Evolutionary conservation across 805 yeast genomes (phyloP).

Genomic region (Cyberlindnera veronae): DNA sequence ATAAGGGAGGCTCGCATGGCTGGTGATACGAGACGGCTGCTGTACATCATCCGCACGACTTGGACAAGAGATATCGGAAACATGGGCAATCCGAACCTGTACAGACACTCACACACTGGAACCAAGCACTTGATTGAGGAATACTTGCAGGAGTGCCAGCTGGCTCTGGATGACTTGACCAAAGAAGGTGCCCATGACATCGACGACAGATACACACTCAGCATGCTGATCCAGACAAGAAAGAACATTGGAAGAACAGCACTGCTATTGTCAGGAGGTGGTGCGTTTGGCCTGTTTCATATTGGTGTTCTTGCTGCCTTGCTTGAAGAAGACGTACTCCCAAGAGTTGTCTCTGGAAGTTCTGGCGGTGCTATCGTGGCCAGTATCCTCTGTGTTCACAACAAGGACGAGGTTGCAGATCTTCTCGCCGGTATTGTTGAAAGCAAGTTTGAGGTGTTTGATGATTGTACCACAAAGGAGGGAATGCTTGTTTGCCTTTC

Average conservation of each 20-base stretch:
- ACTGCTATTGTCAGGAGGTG: conserved; percentile 92
- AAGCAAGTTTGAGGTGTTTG: conserved; percentile 50
- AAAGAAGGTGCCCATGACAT: conserved; percentile 30
- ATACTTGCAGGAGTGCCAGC: conserved; percentile 73
- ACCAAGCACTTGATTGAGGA: conserved; percentile 83
- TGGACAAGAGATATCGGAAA: conserved; percentile 85
- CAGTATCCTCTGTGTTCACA: conserved; percentile 76
- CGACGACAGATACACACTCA: conserved; percentile 68
- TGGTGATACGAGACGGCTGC: conserved; percentile 55
- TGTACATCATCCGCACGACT: conserved; percentile 77
- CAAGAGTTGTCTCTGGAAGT: conserved; percentile 87
- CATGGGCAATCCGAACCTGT: conserved; percentile 77
- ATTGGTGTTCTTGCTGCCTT: conserved; percentile 87
- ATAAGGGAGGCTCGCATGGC: conserved; percentile 55
- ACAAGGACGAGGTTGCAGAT: conserved; percentile 62
- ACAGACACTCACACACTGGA: conserved; percentile 77
- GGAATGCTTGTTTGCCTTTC: conserved; percentile 47
- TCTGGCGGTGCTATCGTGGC: conserved; percentile 97
- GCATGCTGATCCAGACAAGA: conserved; percentile 81
- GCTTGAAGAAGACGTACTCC: conserved; percentile 69
- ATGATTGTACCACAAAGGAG: conserved; percentile 35
- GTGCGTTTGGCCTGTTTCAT: conserved; percentile 88
- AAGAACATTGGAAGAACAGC: conserved; percentile 95
- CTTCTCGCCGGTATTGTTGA: conserved; percentile 47
- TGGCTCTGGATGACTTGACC: conserved; percentile 32